Base-by-base conservation (phyloP, 495 filamentous ascomycete genomes). In the Lindgomyces ingoldianus region DNA sequence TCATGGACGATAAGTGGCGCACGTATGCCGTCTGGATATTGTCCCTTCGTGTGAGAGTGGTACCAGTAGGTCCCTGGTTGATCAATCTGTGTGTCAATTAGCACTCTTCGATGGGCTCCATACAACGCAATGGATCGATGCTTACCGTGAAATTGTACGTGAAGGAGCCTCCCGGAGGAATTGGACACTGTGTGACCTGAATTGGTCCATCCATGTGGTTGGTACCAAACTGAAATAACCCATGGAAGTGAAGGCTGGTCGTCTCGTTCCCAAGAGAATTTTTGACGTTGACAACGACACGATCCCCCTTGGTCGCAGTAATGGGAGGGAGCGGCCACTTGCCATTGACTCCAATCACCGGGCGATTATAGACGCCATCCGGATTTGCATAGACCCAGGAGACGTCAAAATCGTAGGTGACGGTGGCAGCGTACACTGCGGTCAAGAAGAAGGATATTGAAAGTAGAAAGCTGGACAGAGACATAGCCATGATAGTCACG, bases 351-450 rank as follows among this genome's bases (percentile, higher is more conserved):
- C 68, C 68, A n/a, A 70, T 91, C 4, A 84, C 84, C 41, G 83
- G 83, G 12, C 91, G 81, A 1, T 84, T 80, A 21, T 83, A 82
- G 41, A 82, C 72, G 16, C 87, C 89, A 76, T 96, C 91, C 2
- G 91, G 91, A 70, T 91, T 93, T 9, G 88, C 85, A 26, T 78
- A 85, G 4, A 91, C 86, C 91, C 92, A 95, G 27, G 82, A 81
- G 62, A 93, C 81, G 70, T 89, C 88, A 77, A 89, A 95, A 73
- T 96, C 81, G 71, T 91, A 89, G 24, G 81, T 85, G 56, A 91
- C 83, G 1, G 84, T 89, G 36, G 83, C 87, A 48, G 86, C 84
- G 49, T 74, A 50, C 33, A 74, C 57, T 57, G 72, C 65, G 18
- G 72, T 56, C 47, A 76, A 69, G 57, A 79, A 65, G 24, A 79